phyloP scores from a whole-genome alignment of 164 flowering plant genomes.

The Macadamia tetraphylla region DNA sequence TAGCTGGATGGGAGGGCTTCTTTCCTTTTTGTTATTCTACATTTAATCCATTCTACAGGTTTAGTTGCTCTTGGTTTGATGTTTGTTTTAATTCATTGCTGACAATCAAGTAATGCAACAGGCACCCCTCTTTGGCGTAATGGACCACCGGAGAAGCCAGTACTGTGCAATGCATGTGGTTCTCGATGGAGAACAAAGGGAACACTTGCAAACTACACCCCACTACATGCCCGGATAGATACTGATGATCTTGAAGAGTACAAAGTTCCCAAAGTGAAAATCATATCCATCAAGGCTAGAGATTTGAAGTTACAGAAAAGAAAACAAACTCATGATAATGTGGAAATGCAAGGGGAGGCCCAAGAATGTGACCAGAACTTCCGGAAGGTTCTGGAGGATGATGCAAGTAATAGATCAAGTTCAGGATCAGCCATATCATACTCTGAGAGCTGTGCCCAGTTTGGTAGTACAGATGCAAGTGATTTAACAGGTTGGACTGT shows the following conservation, averaged over 20 bases:
- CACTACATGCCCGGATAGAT: slow-evolving; percentile 66
- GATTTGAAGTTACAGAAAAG: slow-evolving; percentile 47
- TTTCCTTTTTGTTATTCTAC: background rate
- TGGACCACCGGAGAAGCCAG: slow-evolving; percentile 91
- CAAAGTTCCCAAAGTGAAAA: slow-evolving; percentile 37
- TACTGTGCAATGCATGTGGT: slow-evolving; percentile 89
- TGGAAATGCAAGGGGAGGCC: slow-evolving; percentile 13
- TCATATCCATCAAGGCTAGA: slow-evolving; percentile 40
- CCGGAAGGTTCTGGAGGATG: slow-evolving; percentile 52
- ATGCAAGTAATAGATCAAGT: slow-evolving; percentile 71
- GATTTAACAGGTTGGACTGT: slow-evolving; percentile 57
- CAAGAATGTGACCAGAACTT: slow-evolving; percentile 30
- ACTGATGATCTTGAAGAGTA: slow-evolving; percentile 49
- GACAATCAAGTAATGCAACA: slow-evolving; percentile 18
- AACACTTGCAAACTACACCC: slow-evolving; percentile 71
- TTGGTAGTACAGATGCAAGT: slow-evolving; percentile 61
- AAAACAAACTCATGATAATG: slow-evolving; percentile 30
- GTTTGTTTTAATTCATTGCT: slow-evolving; percentile 8
- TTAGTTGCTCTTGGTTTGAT: background rate
- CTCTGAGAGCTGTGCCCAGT: slow-evolving; percentile 69
- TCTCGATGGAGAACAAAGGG: slow-evolving; percentile 92
- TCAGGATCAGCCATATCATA: slow-evolving; percentile 79
- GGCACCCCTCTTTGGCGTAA: slow-evolving; percentile 95
- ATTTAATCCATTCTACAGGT: background rate
- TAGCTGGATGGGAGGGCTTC: background rate